Evolutionary conservation across 2,329 filamentous ascomycete genomes (phyloP).

Genomic region (Fusarium camptoceras): DNA sequence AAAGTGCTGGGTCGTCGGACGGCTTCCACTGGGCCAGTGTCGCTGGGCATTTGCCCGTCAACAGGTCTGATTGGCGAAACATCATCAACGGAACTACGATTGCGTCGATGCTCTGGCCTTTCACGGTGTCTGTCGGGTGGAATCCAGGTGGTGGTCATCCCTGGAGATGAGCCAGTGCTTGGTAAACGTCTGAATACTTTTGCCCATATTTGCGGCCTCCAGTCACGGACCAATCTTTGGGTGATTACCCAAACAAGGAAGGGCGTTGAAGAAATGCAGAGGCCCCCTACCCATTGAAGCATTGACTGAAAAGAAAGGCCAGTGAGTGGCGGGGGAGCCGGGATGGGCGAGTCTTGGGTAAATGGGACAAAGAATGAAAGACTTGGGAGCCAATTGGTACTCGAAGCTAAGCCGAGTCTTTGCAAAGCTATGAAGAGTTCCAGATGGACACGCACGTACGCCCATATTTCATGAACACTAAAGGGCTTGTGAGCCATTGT

Average conservation of each 20-base stretch:
- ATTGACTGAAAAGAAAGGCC: conserved; percentile 55
- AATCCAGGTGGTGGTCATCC: conserved; percentile 31
- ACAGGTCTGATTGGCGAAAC: conserved; percentile 45
- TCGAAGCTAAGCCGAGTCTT: conserved; percentile 60
- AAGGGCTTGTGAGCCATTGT: conserved; percentile 19
- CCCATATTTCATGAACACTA: conserved; percentile 51
- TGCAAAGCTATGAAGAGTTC: conserved; percentile 66
- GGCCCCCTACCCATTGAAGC: conserved; percentile 57
- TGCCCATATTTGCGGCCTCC: conserved; percentile 54
- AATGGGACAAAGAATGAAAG: conserved; percentile 67
- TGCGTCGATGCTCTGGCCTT: conserved; percentile 38
- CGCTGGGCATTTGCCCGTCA: conserved; percentile 48
- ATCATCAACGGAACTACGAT: conserved; percentile 39
- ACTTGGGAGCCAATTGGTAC: conserved; percentile 57
- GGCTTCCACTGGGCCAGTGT: conserved; percentile 48
- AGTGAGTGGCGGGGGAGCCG: conserved; percentile 57
- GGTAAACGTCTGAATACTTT: conserved; percentile 57
- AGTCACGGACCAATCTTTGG: conserved; percentile 53
- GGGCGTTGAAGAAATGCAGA: conserved; percentile 59
- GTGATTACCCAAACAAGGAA: conserved; percentile 61
- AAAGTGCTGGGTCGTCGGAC: conserved; percentile 60
- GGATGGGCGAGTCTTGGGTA: conserved; percentile 62
- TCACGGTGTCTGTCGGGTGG: conserved; percentile 24
- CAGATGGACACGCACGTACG: conserved; percentile 62
- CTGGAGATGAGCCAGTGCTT: conserved; percentile 50